Evolutionary conservation across 23 red algal species (phyloP).

Genomic region (Cyanidioschyzon merolae): DNA sequence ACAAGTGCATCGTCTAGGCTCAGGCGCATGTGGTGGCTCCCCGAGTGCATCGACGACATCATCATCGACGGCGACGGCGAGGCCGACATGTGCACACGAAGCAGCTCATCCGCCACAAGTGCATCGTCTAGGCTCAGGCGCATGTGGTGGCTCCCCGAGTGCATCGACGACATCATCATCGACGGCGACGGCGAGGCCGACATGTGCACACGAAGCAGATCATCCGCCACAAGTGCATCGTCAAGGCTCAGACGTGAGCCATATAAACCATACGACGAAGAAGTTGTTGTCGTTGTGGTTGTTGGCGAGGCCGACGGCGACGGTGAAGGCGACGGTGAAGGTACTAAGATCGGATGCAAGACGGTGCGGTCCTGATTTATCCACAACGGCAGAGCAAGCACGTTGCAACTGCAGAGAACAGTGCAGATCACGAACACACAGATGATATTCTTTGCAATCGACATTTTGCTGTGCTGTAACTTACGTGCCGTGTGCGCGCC

Average conservation of each 20-base stretch:
- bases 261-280: too few relatives aligned
- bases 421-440: neutral
- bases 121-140: neutral
- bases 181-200: constrained; percentile 13
- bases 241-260: neutral
- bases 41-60: neutral
- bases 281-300: too few relatives aligned
- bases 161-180: constrained; percentile 11
- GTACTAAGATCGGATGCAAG: neutral
- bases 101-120: neutral
- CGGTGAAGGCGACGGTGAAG: constrained; percentile 1
- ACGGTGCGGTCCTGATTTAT: neutral
- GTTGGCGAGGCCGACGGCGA: too few relatives aligned
- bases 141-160: neutral
- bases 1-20: neutral
- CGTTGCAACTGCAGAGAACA: neutral
- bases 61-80: constrained; percentile 20
- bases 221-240: neutral
- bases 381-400: neutral
- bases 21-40: neutral
- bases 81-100: neutral
- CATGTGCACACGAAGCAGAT: neutral
- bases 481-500: too few relatives aligned
- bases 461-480: neutral
- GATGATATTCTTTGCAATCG: neutral